phyloP scores from a whole-genome alignment of 2,329 filamentous ascomycete species.

The Cladosporium cucumerinum region DNA sequence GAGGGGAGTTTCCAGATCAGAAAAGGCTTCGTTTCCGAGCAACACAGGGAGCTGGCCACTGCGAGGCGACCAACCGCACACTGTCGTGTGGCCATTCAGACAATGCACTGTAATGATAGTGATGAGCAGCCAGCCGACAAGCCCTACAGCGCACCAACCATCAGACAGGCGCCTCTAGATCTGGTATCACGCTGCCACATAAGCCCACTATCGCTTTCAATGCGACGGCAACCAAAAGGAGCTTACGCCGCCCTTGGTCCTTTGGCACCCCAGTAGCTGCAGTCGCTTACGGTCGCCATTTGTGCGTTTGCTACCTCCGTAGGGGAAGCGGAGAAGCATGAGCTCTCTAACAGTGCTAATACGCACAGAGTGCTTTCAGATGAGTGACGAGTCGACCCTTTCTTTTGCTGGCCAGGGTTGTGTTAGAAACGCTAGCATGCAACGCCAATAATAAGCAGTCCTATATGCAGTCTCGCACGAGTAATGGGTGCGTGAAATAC shows the following conservation, averaged over 20 bases:
- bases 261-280: neutral
- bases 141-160: neutral
- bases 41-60: neutral
- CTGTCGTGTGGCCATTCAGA: neutral
- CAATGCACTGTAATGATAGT: neutral
- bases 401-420: neutral
- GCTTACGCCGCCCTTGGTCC: neutral
- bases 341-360: neutral
- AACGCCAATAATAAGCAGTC: neutral
- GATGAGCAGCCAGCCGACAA: neutral
- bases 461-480: neutral
- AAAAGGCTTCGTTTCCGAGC: neutral
- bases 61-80: neutral
- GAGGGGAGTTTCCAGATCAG: neutral
- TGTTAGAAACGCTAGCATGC: neutral
- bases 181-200: constrained; percentile 1
- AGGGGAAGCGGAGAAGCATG: neutral
- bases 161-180: constrained; percentile 9
- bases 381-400: neutral
- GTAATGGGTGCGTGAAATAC: neutral
- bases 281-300: neutral
- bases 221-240: constrained; percentile 1
- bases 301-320: neutral
- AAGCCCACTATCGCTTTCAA: neutral
- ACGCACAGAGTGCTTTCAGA: neutral